Conservation (phyloP, 2,329 filamentous ascomycete genomes). For the Trichoderma breve region DNA sequence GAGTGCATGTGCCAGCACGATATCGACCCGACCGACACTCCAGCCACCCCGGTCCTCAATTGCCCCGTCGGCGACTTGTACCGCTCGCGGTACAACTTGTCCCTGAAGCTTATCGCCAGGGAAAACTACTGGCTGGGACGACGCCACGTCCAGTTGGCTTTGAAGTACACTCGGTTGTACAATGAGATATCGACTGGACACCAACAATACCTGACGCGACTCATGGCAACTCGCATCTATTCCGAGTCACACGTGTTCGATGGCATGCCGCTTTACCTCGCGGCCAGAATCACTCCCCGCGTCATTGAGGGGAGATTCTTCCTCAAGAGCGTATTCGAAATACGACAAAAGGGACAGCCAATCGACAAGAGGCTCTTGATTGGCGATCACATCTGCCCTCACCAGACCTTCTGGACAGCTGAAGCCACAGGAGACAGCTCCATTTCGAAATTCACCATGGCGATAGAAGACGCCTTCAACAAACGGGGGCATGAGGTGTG, state of each 20-base stretch:
- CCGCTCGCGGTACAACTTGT: neutral
- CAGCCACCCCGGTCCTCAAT: neutral
- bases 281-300: neutral
- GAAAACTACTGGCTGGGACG: neutral
- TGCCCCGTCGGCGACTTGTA: neutral
- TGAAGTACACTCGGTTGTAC: constrained; percentile 21
- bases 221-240: neutral
- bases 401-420: neutral
- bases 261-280: neutral
- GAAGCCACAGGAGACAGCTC: neutral
- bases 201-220: neutral
- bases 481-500: neutral
- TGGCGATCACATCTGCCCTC: neutral
- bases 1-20: constrained; percentile 14
- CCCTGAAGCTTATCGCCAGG: neutral
- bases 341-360: neutral
- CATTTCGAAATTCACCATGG: neutral
- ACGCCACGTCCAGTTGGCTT: constrained; percentile 20
- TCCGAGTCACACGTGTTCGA: neutral
- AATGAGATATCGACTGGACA: neutral
- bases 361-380: neutral
- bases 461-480: neutral
- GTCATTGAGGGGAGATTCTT: neutral
- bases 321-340: neutral
- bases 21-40: neutral